Conservation (phyloP, 148 eudicot genomes). For the Diospyros lotus region DNA sequence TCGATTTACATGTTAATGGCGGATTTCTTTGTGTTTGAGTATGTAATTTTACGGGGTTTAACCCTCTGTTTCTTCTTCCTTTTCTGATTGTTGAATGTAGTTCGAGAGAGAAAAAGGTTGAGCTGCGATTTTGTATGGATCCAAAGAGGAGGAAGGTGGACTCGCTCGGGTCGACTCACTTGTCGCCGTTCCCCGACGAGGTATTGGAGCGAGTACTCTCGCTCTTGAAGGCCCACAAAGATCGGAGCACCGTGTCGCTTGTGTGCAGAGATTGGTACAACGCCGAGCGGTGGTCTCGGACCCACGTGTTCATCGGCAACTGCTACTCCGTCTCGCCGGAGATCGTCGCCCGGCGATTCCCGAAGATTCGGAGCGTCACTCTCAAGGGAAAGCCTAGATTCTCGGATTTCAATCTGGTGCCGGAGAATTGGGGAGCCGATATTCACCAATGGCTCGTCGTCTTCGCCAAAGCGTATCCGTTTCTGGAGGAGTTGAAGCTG, state of each 20-base stretch:
- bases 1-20: not conserved
- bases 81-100: conserved; percentile 9
- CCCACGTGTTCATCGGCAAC: conserved; percentile 65
- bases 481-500: conserved; percentile 76
- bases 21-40: not conserved
- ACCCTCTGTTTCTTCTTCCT: not conserved
- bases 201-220: conserved; percentile 59
- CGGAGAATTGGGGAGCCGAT: conserved; percentile 81
- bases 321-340: conserved; percentile 82
- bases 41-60: not conserved
- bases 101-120: not conserved
- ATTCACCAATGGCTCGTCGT: conserved; percentile 61
- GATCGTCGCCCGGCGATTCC: conserved; percentile 63
- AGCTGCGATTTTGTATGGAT: conserved; percentile 16
- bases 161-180: conserved; percentile 13
- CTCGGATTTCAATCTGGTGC: conserved; percentile 78
- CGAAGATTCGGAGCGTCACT: conserved; percentile 53
- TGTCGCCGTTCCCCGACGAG: conserved; percentile 62
- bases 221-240: conserved; percentile 49
- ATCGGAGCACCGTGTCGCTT: conserved; percentile 62
- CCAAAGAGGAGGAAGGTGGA: conserved; percentile 13
- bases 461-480: conserved; percentile 54
- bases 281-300: conserved; percentile 74
- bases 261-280: conserved; percentile 86
- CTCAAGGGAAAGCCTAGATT: conserved; percentile 80